phyloP scores from a whole-genome alignment of 2,329 filamentous ascomycete genomes.

The Colletotrichum liaoningense region DNA sequence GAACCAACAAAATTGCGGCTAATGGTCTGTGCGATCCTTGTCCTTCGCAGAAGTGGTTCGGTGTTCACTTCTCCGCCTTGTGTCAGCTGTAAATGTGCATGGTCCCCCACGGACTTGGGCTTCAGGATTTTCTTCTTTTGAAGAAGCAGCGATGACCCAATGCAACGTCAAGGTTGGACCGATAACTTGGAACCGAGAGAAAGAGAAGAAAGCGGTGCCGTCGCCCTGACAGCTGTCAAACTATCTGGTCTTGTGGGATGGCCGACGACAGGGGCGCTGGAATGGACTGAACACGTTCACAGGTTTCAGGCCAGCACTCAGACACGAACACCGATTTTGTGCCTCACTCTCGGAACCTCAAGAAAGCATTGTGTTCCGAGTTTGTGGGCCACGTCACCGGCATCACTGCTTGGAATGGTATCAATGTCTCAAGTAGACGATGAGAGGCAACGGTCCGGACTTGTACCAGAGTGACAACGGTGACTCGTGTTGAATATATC shows the following conservation, averaged over 20 bases:
- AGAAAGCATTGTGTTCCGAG: neutral
- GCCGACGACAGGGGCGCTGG: neutral
- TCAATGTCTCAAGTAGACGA: neutral
- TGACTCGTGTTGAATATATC: too few species aligned
- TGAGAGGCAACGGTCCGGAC: neutral
- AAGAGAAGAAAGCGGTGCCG: neutral
- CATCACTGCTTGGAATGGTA: neutral
- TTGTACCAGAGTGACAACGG: neutral
- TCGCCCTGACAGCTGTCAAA: neutral
- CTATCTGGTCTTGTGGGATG: neutral
- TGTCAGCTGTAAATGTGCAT: neutral
- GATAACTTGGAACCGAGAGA: neutral
- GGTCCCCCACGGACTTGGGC: neutral
- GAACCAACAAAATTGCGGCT: constrained; percentile 14
- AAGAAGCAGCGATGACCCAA: neutral
- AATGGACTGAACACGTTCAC: neutral
- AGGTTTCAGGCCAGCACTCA: neutral
- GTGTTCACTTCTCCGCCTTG: neutral
- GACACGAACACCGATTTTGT: neutral
- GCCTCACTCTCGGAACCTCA: neutral
- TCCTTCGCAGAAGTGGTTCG: neutral
- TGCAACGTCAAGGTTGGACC: neutral
- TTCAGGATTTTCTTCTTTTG: neutral
- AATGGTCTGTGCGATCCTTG: constrained; percentile 21
- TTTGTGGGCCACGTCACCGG: neutral